Conservation (phyloP, 75 land plant genomes). For the Gnetum montanum region DNA sequence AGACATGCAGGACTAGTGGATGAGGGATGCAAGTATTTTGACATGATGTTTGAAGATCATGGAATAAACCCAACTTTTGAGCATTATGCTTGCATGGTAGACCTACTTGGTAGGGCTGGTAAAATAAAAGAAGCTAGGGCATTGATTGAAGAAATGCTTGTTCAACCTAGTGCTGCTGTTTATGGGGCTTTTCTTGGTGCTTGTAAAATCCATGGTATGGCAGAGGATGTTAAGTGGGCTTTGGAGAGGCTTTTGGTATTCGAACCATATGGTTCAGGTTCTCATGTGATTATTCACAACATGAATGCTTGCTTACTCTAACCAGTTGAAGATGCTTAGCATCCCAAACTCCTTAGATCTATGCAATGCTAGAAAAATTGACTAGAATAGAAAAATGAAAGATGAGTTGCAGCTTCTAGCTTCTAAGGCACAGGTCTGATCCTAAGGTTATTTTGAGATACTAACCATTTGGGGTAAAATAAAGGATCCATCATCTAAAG, state of each 20-base stretch:
- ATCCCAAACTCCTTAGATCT: too few species aligned
- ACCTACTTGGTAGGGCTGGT: slow-evolving; percentile 62
- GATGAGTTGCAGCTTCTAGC: too few species aligned
- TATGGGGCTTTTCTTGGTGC: slow-evolving; percentile 66
- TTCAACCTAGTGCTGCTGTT: slow-evolving; percentile 42
- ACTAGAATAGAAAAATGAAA: too few species aligned
- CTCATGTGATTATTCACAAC: slow-evolving; percentile 41
- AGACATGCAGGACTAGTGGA: slow-evolving; percentile 67
- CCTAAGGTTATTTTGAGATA: too few species aligned
- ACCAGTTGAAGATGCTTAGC: too few species aligned
- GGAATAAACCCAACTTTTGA: slow-evolving; percentile 40
- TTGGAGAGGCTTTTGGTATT: slow-evolving; percentile 35
- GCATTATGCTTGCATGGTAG: slow-evolving; percentile 72
- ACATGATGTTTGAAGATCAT: slow-evolving; percentile 26
- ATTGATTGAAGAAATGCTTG: slow-evolving; percentile 48
- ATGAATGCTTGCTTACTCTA: too few species aligned
- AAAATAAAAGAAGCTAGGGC: slow-evolving; percentile 39
- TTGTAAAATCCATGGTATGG: slow-evolving; percentile 44
- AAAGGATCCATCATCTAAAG: too few species aligned
- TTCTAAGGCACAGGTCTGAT: too few species aligned
- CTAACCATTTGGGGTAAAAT: too few species aligned
- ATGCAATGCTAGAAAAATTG: too few species aligned
- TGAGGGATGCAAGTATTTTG: slow-evolving; percentile 39
- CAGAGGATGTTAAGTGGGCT: slow-evolving; percentile 36
- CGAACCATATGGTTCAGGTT: slow-evolving; percentile 28